Evolutionary conservation across 148 eudicot species (phyloP), one percentile per base, ranked within the genome.

Genomic region (Pouteria glomerata): DNA sequence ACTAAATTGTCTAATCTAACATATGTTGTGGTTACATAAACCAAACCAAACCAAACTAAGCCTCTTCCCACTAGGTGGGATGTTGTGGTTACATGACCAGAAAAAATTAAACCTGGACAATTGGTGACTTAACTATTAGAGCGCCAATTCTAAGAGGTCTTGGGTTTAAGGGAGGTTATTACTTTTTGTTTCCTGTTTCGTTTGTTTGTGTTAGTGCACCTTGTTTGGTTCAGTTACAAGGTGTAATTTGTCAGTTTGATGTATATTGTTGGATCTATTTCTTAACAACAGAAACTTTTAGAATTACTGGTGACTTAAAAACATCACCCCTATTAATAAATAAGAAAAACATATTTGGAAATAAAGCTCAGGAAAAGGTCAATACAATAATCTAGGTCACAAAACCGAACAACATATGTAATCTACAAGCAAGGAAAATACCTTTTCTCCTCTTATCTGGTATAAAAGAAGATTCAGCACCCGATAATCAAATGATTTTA

Each of bases 401-500:
- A 75, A 68, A 8, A 55, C 63, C 24, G 57, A 41, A 41, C 4
- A 57, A 58, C 33, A 18, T 23, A 59, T 59, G 52, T 7, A 27
- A 60, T 56, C 34, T 27, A 61, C 35, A 4, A 72, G 26, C 4
- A 37, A 59, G 6, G 16, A 39, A 33, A 64, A 60, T 85, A 94
- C 98, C 97, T 88, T 73, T 88, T 86, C 87, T 58, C 83, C 84
- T 71, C 84, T 87, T 74, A 94, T 75, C 75, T 82, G 90, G 82
- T 91, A 94, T 75, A 91, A 75, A 52, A 94, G 88, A 73, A 94
- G 93, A 81, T 91, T 94, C 60, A 94, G 82, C 77, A 94, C 93
- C 66, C 98, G 84, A 74, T 89, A 91, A 77, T 94, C 98, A 77
- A 94, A 94, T 57, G 98, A 94, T 65, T 94, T 94, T 74, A 94